Percentiles rank a stretch among this genome's conserved stretches.
Conservation (phyloP, 148 eudicot species). For the Talinum fruticosum region DNA sequence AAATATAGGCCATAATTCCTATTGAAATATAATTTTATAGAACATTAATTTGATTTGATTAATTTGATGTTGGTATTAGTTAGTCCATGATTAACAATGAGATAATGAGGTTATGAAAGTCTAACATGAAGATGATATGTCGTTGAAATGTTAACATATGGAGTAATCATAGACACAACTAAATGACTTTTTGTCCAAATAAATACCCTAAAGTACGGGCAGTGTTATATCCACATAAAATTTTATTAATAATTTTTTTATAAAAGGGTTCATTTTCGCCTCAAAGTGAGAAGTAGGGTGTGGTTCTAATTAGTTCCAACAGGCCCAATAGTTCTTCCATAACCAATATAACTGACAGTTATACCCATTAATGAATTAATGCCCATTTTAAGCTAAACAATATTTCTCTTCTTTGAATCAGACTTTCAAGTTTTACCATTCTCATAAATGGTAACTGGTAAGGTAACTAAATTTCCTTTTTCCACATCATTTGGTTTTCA, state of each 20-base stretch:
- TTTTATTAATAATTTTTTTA: no score
- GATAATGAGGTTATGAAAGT: not conserved
- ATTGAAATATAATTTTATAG: no score
- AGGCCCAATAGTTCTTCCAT: not conserved
- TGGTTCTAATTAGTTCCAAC: no score
- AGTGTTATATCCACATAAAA: not conserved
- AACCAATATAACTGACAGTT: not conserved
- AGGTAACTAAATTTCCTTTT: no score
- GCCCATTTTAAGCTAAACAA: no score
- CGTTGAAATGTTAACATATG: not conserved
- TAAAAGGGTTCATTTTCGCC: not conserved
- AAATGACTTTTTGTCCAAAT: not conserved
- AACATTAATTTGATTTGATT: not conserved
- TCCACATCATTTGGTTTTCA: no score
- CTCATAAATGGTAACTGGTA: no score
- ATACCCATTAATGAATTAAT: not conserved
- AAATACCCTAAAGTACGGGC: not conserved
- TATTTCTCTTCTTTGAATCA: no score
- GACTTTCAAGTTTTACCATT: no score
- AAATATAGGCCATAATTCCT: no score
- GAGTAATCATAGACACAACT: not conserved
- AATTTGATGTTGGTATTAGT: not conserved
- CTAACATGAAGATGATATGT: not conserved
- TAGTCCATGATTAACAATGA: not conserved
- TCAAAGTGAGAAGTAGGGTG: not conserved